Evolutionary conservation across 805 yeast genomes (phyloP), one percentile per base, ranked within the genome.

Genomic region (Kazachstania bromeliacearum): DNA sequence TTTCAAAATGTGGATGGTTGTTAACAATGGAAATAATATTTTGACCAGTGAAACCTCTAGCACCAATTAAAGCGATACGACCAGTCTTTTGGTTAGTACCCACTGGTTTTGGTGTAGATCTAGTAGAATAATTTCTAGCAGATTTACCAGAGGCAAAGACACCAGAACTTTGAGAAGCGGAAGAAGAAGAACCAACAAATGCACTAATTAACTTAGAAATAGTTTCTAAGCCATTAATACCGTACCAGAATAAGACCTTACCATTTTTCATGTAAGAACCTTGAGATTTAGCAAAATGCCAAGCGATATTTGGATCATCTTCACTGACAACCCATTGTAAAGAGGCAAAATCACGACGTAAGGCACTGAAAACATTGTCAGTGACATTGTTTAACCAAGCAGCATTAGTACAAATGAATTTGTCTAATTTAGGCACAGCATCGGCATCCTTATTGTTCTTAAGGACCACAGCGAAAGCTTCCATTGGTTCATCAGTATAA

Each of bases 351-450:
- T 88, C 95, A 49, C 77, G 79, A 50, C 70, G 76, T 50, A 92
- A 71, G 12, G 94, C 77, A 36, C 70, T 73, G 74, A 94, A 92
- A 35, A 92, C 81, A 62, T 88, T 89, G 57, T 92, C 99, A 40
- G 95, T 82, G 37, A 92, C 96, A 46, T 89, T 89, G 66, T 92
- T 92, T 57, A 89, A 79, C 99, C 99, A 92, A 31, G 97, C 97
- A 37, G 81, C 73, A 58, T 82, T 79, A 16, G 94, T 74, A 17
- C 94, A 85, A 46, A 87, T 68, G 57, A 92, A 85, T 63, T 84
- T 85, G 59, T 85, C 95, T 43, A 92, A 65, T 33, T 70, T 72
- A 8, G 95, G 81, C 36, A 83, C 67, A 10, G 62, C 47, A 27
- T 68, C 69, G 12, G 26, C 23, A n/a, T n/a, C n/a, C n/a, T n/a